These are phyloP conservation scores for Phyllosticta paracitricarpa DNA, from an alignment of 2,329 filamentous ascomycete species.

Conservation along the genomic window DNA sequence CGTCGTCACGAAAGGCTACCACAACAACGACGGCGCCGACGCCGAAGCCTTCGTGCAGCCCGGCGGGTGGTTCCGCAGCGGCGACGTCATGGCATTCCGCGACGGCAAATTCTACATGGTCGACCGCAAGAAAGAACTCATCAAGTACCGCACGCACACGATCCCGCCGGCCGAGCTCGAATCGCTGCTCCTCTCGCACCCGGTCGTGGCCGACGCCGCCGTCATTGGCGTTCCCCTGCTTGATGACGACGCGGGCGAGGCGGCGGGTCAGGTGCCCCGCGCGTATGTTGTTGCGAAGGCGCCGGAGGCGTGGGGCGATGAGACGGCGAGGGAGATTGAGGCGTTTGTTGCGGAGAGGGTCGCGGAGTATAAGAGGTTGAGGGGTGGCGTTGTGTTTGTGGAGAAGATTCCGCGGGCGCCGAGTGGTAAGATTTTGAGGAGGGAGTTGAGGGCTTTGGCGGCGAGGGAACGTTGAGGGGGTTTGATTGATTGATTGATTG, in stretches of 20 bases:
- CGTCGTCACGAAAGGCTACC: slow-evolving; percentile 28
- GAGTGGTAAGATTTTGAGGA: slow-evolving; percentile 27
- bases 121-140: slow-evolving; percentile 34
- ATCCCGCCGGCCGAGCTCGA: slow-evolving; percentile 42
- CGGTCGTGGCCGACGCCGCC: slow-evolving; percentile 33
- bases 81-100: slow-evolving; percentile 27
- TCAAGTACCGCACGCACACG: slow-evolving; percentile 42
- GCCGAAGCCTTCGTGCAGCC: slow-evolving; percentile 19
- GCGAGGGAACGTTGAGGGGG: slow-evolving; percentile 17
- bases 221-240: slow-evolving; percentile 33
- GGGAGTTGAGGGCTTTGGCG: slow-evolving; percentile 25
- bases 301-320: slow-evolving; percentile 33
- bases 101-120: slow-evolving; percentile 33
- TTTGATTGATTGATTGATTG: slow-evolving; percentile 15
- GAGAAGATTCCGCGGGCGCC: slow-evolving; percentile 28
- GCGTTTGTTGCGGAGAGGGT: slow-evolving; percentile 24
- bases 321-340: slow-evolving; percentile 29
- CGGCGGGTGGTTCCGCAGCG: slow-evolving; percentile 28
- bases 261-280: slow-evolving; percentile 29
- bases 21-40: slow-evolving; percentile 24
- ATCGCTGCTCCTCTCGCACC: slow-evolving; percentile 33
- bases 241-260: slow-evolving; percentile 13
- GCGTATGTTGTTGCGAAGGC: slow-evolving; percentile 33
- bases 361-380: slow-evolving; percentile 25
- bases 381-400: slow-evolving; percentile 28